These are phyloP conservation scores for Kurtzmaniella natalensis DNA, from an alignment of 1,139 yeast genomes.

Conservation along the genomic window DNA sequence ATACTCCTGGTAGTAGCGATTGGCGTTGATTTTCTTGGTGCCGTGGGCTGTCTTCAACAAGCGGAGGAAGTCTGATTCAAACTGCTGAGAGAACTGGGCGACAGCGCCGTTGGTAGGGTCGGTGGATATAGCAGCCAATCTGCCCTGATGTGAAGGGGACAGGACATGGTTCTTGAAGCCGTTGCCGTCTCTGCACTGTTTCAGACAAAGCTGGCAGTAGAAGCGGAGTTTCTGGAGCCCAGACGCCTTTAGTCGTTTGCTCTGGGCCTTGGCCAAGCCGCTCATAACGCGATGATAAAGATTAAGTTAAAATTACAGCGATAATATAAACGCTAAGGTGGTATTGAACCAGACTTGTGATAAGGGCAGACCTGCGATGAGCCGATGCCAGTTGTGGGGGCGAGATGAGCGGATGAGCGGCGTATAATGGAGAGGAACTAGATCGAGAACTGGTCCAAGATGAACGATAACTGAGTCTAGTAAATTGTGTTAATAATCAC, in stretches of 20 bases:
- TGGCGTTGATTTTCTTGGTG: slow-evolving; percentile 73
- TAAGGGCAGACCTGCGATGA: too few relatives aligned
- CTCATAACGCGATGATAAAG: too few relatives aligned
- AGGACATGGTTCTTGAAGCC: slow-evolving; percentile 86
- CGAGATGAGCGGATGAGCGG: too few relatives aligned
- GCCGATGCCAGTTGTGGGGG: too few relatives aligned
- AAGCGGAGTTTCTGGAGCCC: slow-evolving; percentile 83
- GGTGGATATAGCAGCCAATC: slow-evolving; percentile 34
- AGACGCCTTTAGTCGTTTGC: slow-evolving; percentile 73
- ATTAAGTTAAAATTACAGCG: too few relatives aligned
- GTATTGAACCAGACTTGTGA: too few relatives aligned
- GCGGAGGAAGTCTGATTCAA: slow-evolving; percentile 62
- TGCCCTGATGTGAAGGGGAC: slow-evolving; percentile 70
- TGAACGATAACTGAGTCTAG: too few relatives aligned
- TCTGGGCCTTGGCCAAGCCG: slow-evolving; percentile 60
- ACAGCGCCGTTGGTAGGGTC: slow-evolving; percentile 42
- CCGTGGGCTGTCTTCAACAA: slow-evolving; percentile 70
- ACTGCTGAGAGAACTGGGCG: slow-evolving; percentile 55
- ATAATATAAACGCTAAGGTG: too few relatives aligned
- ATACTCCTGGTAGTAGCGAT: slow-evolving; percentile 86
- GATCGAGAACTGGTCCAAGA: too few relatives aligned
- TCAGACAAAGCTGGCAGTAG: slow-evolving; percentile 89
- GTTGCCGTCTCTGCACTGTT: slow-evolving; percentile 93
- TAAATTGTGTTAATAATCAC: too few relatives aligned
- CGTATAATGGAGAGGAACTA: too few relatives aligned